phyloP scores from a whole-genome alignment of 495 filamentous ascomycete genomes.

The Penicillium argentinense region DNA sequence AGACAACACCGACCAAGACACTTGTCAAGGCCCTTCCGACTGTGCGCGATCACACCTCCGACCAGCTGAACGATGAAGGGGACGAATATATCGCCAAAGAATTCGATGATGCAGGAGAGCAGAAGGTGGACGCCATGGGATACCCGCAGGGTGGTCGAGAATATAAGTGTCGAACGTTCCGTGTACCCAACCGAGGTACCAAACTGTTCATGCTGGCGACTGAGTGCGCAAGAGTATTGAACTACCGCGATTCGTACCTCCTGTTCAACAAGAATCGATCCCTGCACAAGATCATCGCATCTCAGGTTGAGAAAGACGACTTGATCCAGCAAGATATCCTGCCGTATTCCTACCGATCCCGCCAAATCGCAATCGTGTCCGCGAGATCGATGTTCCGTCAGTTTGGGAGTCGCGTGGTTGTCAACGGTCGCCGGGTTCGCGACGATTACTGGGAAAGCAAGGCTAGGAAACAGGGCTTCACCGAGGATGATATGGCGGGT shows the following conservation, averaged over 20 bases:
- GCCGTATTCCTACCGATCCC: constrained; percentile 95
- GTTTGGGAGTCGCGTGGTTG: constrained; percentile 94
- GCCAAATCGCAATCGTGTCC: constrained; percentile 97
- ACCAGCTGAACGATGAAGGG: constrained; percentile 86
- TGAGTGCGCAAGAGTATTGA: constrained; percentile 91
- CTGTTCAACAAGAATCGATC: constrained; percentile 99
- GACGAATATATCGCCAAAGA: constrained; percentile 97
- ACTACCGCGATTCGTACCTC: constrained; percentile 95
- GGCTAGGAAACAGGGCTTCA: constrained; percentile 96
- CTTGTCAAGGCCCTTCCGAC: constrained; percentile 94
- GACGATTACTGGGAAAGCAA: constrained; percentile 99
- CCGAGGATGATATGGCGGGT: constrained; percentile 92
- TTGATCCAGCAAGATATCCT: constrained; percentile 92
- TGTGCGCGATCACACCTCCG: constrained; percentile 94
- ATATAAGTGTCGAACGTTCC: constrained; percentile 91
- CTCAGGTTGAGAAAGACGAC: constrained; percentile 94
- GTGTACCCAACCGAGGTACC: constrained; percentile 81
- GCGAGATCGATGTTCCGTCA: constrained; percentile 99
- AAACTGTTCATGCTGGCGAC: constrained; percentile 99
- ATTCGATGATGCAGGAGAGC: constrained; percentile 86
- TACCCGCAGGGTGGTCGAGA: constrained; percentile 78
- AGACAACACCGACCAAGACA: constrained; percentile 82
- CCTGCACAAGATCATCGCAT: constrained; percentile 96
- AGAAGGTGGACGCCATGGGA: constrained; percentile 84
- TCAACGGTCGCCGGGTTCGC: constrained; percentile 82